Percentiles rank a stretch among this genome's conserved stretches.
Evolutionary conservation across 2,329 filamentous ascomycete species (phyloP).

Genomic region (Xylariaceae sp.): DNA sequence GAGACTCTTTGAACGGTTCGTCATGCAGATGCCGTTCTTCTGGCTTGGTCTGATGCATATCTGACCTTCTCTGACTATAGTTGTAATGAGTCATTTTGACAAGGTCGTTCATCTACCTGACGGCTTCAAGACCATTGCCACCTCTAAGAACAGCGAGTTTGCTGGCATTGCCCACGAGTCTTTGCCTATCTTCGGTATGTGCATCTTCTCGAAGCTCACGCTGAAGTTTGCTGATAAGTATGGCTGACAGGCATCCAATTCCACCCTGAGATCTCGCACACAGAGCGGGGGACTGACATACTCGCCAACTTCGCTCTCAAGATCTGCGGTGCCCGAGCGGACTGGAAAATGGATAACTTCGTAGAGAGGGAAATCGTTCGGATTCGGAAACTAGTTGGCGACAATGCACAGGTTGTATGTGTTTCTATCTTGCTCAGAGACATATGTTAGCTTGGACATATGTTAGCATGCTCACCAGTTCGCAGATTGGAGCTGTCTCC

Average conservation of each 20-base stretch:
- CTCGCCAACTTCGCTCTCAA: conserved; percentile 73
- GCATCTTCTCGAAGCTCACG: background rate
- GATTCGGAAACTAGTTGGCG: conserved; percentile 78
- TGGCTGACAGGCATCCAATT: conserved; percentile 64
- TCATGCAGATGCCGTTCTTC: background rate
- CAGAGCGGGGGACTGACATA: conserved; percentile 22
- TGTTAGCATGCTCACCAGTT: background rate
- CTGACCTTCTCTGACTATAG: conserved; percentile 18
- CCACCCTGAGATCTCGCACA: conserved; percentile 69
- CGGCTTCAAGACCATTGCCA: conserved; percentile 69
- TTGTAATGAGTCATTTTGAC: conserved; percentile 88
- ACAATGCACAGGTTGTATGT: conserved; percentile 66
- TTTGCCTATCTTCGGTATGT: conserved; percentile 63
- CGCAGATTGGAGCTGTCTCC: conserved; percentile 63
- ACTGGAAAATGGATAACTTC: conserved; percentile 88
- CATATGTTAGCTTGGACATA: background rate
- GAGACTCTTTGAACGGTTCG: conserved; percentile 56
- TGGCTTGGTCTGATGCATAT: background rate
- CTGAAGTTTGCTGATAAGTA: conserved; percentile 5
- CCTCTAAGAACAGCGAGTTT: conserved; percentile 70
- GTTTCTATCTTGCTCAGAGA: background rate
- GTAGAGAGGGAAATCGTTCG: conserved; percentile 73
- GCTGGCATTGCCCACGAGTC: conserved; percentile 72
- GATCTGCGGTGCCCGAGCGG: conserved; percentile 71
- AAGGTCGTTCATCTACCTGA: conserved; percentile 74